Evolutionary conservation across 768 basidiomycete genomes (phyloP), one percentile per base, ranked within the genome.

Genomic region (Hebeloma cylindrosporum): DNA sequence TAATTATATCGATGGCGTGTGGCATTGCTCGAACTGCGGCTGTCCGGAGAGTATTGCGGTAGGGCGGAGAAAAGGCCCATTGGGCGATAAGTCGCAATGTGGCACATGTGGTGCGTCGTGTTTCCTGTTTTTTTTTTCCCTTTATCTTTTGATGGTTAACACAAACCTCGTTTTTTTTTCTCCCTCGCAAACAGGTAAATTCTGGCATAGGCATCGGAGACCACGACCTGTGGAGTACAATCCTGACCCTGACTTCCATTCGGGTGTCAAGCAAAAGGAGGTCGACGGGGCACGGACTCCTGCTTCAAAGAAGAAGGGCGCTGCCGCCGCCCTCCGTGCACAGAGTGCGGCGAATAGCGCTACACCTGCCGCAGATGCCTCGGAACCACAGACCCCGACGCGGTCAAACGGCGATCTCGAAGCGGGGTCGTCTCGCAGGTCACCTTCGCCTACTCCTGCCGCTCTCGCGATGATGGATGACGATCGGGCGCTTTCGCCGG

Each of bases 11-110:
- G 72, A 93, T 53, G 91, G 89, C 1, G 75, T 88, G 3, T 96
- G 93, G 93, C 90, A 93, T 67, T 97, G 93, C 60, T 92, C 90
- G 14, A 95, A 93, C 59, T 96, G 91, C 56, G 93, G 93, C 4
- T 88, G 88, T 60, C 93, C 93, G 0, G 92, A 91, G 59, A 80
- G 69, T 54, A 83, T 95, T 45, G 89, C 91, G 2, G 70, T 92
- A 31, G 93, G 93, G 2, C 71, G 90, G 49, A 74, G 92, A 53
- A 94, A 94, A 57, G 93, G 94, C 1, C 93, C 91, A 1, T 69
- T 92, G 35, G 93, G 93, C 6, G 84, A 89, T 59, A 92, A 92
- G 63, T 86, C 83, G 2, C 87, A 95, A 62, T 97, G 93, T 65
- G 90, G 89, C 23, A 75, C 80, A n/a, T 96, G 93, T 66, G 91